A percentile compares a stretch with the other conserved stretches of the same genome.
phyloP scores from a whole-genome alignment of 1,284 basidiomycete species.

The Porodaedalea pini region DNA sequence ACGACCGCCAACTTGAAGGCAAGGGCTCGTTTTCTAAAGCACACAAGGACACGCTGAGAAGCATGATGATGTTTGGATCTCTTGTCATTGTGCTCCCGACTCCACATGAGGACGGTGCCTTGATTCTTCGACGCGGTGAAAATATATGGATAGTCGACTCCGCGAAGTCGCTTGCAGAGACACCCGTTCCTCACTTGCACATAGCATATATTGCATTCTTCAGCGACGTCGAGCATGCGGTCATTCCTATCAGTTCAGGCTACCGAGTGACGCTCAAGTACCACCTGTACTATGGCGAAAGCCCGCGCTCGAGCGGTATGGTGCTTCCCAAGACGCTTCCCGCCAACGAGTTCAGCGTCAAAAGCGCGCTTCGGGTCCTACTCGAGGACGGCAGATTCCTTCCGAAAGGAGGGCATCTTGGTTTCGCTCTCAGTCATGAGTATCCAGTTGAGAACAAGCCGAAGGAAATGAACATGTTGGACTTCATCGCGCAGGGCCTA shows the following conservation, averaged over 20 bases:
- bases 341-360: not conserved
- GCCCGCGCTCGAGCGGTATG: not conserved
- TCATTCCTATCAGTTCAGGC: not conserved
- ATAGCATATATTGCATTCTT: slow-evolving; percentile 10
- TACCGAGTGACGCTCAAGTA: slow-evolving; percentile 13
- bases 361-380: slow-evolving; percentile 9
- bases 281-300: slow-evolving; percentile 6
- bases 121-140: slow-evolving; percentile 6
- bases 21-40: slow-evolving; percentile 18
- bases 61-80: slow-evolving; percentile 18
- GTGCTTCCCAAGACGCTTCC: not conserved
- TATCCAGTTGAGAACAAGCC: slow-evolving; percentile 28
- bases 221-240: slow-evolving; percentile 15
- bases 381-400: slow-evolving; percentile 27
- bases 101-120: slow-evolving; percentile 14
- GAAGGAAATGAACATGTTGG: not conserved
- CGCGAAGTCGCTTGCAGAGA: not conserved
- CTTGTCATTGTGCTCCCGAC: slow-evolving; percentile 17
- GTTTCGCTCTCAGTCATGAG: slow-evolving; percentile 32
- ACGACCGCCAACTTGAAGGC: slow-evolving; percentile 4
- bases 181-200: not conserved
- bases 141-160: slow-evolving; percentile 12
- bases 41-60: slow-evolving; percentile 19
- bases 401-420: slow-evolving; percentile 32
- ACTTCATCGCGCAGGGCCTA: slow-evolving; percentile 14